These are phyloP conservation scores for Picochlorum costavermella DNA, from an alignment of 139 green algal genomes.

Conservation along the genomic window DNA sequence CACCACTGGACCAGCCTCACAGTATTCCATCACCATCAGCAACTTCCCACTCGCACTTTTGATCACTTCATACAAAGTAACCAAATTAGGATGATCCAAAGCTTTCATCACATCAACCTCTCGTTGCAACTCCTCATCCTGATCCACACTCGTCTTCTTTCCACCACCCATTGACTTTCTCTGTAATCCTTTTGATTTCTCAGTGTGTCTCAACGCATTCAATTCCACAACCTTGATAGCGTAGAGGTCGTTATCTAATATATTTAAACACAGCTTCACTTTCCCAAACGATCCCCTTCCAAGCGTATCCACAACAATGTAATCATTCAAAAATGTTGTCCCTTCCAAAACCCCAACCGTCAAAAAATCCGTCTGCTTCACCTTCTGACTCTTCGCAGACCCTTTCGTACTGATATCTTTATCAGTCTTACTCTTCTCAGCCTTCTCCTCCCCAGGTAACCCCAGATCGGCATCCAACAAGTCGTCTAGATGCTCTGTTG, in stretches of 20 bases:
- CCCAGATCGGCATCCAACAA: too few relatives aligned
- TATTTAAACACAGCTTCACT: constrained; percentile 85
- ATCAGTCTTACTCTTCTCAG: too few relatives aligned
- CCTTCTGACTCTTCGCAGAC: constrained; percentile 2
- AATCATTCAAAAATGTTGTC: constrained; percentile 69
- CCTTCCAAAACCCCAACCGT: constrained; percentile 32
- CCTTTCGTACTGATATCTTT: background rate
- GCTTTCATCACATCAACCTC: constrained; percentile 64
- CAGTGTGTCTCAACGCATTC: background rate
- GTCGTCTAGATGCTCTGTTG: too few relatives aligned
- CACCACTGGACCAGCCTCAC: constrained; percentile 60
- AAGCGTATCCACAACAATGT: constrained; percentile 75
- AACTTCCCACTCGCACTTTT: constrained; percentile 61
- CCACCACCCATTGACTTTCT: background rate
- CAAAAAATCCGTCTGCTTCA: constrained; percentile 19
- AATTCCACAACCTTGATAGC: constrained; percentile 65
- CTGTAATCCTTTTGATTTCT: background rate
- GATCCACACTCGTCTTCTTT: background rate
- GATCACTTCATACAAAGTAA: constrained; percentile 69
- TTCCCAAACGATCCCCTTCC: constrained; percentile 67
- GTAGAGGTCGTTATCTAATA: constrained; percentile 62
- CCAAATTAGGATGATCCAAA: constrained; percentile 75
- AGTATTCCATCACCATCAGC: constrained; percentile 84
- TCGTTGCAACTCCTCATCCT: constrained; percentile 21
- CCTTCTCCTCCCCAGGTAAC: too few relatives aligned